Base-by-base conservation (phyloP, 768 basidiomycete species). In the Russula emetica region DNA sequence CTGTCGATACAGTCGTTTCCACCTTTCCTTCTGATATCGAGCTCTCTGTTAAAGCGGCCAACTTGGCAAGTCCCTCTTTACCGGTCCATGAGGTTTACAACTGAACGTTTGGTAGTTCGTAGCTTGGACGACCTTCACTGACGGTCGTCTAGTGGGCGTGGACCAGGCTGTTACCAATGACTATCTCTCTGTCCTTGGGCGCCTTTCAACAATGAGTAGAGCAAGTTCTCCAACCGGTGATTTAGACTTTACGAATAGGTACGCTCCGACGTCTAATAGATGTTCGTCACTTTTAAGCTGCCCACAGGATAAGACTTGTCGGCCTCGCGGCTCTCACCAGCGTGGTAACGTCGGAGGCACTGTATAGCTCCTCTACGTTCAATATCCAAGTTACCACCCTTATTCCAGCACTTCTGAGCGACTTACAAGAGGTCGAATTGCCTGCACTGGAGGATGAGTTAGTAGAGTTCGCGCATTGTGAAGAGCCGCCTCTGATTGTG, bases 41-140 rank as follows among this genome's bases (percentile, higher is more conserved):
- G 71, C 82, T 94, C 11, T 77, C 82, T 38, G 88, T 88, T 5
- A 83, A 88, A 70, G 85, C 88, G 13, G 92, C 92, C 24, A 88
- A 83, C 70, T 84, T 94, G 58, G 93, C 93, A 73, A 70, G 90
- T 81, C 14, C 56, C 20, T 30, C 30, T 16, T 45, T 24, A 22
- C 61, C 2, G 50, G 24, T 0, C 28, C 7, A 63, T 9, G 7
- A 24, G 14, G 16, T n/a, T 52, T 24, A 42, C 22, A 26, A 54
- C 42, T 61, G n/a, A n/a, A 55, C 42, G 16, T 22, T 34, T 69
- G n/a, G 49, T 69, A 94, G 89, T 93, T 96, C 70, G 90, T 88
- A 3, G 88, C 92, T 1, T 98, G 92, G 88, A 88, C 89, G 22
- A 94, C 94, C 18, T 97, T 87, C 68, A 93, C 94, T 24, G 88